A percentile compares a stretch with the other conserved stretches of the same genome.
phyloP scores from a whole-genome alignment of 2,329 filamentous ascomycete species.

The Beauveria asiatica region DNA sequence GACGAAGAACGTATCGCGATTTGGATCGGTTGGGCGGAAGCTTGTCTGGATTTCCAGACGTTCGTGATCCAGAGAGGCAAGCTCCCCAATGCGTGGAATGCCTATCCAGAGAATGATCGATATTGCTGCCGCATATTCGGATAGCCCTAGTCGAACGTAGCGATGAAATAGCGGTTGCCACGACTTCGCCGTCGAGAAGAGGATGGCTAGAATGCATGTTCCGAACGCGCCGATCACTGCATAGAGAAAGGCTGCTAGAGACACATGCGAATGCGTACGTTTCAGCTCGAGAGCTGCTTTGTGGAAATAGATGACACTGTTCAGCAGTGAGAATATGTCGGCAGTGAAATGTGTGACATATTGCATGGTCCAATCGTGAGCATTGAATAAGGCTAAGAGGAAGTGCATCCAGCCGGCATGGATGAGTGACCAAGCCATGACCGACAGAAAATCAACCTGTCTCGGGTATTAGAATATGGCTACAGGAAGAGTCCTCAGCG shows the following conservation, averaged over 20 bases:
- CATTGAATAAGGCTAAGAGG: conserved; percentile 56
- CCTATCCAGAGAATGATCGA: conserved; percentile 58
- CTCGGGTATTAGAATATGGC: background rate
- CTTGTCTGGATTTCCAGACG: conserved; percentile 46
- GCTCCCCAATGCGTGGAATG: conserved; percentile 52
- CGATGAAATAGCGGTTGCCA: conserved; percentile 55
- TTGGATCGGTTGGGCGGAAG: conserved; percentile 49
- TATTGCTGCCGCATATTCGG: conserved; percentile 58
- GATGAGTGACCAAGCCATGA: conserved; percentile 61
- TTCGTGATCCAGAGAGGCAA: conserved; percentile 49
- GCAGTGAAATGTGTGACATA: conserved; percentile 60
- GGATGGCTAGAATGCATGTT: conserved; percentile 53
- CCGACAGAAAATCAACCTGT: conserved; percentile 51
- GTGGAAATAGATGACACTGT: conserved; percentile 61
- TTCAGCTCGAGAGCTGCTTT: conserved; percentile 58
- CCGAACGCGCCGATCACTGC: conserved; percentile 55
- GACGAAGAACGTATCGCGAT: conserved; percentile 49
- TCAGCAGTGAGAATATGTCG: conserved; percentile 58
- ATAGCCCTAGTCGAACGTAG: conserved; percentile 51
- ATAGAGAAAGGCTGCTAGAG: conserved; percentile 56
- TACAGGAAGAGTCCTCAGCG: background rate
- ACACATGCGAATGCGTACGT: conserved; percentile 46
- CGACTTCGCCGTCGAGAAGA: conserved; percentile 50
- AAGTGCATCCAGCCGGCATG: conserved; percentile 59
- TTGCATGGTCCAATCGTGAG: conserved; percentile 62